phyloP scores from a whole-genome alignment of 345 rosid genomes.

The Gossypioides kirkii region DNA sequence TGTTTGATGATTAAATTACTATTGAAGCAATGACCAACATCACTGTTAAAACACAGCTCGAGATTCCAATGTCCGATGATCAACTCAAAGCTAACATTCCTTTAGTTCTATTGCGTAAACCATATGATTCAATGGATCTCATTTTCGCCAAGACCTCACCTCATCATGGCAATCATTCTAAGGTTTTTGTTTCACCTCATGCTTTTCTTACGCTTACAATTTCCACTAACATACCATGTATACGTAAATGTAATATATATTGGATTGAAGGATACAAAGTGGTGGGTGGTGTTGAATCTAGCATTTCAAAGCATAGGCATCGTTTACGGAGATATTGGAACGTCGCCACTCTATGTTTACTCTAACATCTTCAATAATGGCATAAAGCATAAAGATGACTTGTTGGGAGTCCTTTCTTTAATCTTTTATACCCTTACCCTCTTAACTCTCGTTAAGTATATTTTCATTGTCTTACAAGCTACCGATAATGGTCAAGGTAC shows the following conservation, averaged over 20 bases:
- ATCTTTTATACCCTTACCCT: conserved; percentile 51
- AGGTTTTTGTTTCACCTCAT: background rate
- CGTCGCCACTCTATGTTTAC: conserved; percentile 59
- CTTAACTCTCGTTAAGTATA: conserved; percentile 47
- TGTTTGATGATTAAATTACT: too few relatives aligned
- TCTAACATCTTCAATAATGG: conserved; percentile 32
- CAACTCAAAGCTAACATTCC: background rate
- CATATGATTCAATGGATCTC: background rate
- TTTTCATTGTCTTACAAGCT: conserved; percentile 47
- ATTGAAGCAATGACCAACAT: background rate
- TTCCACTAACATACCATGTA: background rate
- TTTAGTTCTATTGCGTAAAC: background rate
- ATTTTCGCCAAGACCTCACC: background rate
- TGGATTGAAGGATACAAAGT: conserved; percentile 14
- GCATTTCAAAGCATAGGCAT: conserved; percentile 64
- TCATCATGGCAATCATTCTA: background rate
- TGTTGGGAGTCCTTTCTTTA: conserved; percentile 51
- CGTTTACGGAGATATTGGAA: conserved; percentile 56
- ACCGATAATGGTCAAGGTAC: conserved; percentile 62
- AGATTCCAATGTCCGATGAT: background rate
- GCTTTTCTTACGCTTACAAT: background rate
- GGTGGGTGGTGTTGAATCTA: conserved; percentile 36
- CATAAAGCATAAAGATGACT: conserved; percentile 39
- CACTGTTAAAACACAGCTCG: background rate
- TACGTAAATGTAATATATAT: background rate